Base-by-base conservation (phyloP, 106 monocot genomes). In the Allium fistulosum region DNA sequence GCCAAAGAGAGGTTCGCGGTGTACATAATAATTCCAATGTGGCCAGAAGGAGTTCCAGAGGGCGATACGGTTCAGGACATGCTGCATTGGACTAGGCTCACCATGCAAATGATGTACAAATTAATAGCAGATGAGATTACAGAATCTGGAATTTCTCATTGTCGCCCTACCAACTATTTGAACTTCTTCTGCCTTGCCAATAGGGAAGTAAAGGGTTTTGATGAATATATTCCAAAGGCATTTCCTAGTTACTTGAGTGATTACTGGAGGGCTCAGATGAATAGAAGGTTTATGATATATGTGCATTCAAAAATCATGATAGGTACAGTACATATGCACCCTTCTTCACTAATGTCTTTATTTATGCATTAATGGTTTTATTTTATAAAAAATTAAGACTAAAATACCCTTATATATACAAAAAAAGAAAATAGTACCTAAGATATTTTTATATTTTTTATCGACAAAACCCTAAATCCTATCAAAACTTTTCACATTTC, bases 281-380 rank as follows among this genome's bases (percentile, higher is more conserved):
- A 72, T 49, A 64, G 83, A 72, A 75, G 87, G 67, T 83, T 83
- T 80, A 80, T 88, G 80, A 83, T 88, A 72, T 88, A 88, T 52
- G 79, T 88, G 7, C 88, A 88, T 66, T 76, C 84, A 58, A 88
- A 88, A 70, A 60, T 88, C 65, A 84, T 88, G 88, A 81, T 88
- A 75, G 87, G 87, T 84, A 61, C 22, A 22, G 22, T 22, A 22
- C 22, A 0, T 22, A 22, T 22, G 22, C 22, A 22, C 22, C 1
- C 1, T 22, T 22, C n/a, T 0, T 22, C 22, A 22, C 22, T 22
- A 22, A 22, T 1, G 22, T 22, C 22, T 22, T 22, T 22, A 22
- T 22, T 1, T 22, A 22, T 22, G 22, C 22, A 22, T 22, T n/a
- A n/a, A n/a, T n/a, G n/a, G n/a, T n/a, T n/a, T n/a, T n/a, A n/a